A percentile compares a stretch with the other conserved stretches of the same genome.
These are phyloP conservation scores for Capillidium rhysosporum DNA, from an alignment of 371 early-diverging fungal species.

Conservation along the genomic window DNA sequence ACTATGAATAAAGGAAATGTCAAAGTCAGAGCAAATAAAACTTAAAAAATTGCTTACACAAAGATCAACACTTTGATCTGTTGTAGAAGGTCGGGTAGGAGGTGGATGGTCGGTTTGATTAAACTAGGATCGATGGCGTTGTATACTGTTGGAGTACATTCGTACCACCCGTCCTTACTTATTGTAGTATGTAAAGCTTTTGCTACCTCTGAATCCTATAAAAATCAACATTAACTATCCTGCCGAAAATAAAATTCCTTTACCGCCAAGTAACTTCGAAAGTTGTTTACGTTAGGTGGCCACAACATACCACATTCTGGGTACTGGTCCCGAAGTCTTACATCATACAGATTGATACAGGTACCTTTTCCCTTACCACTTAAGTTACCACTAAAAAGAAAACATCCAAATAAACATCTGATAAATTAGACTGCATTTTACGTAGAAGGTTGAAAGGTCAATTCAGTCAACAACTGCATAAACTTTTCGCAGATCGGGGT, in stretches of 20 bases:
- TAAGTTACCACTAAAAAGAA: neutral
- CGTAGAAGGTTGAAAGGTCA: neutral
- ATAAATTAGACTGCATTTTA: neutral
- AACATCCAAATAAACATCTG: neutral
- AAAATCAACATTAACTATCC: neutral
- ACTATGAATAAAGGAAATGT: neutral
- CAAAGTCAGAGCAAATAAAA: neutral
- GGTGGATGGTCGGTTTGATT: neutral
- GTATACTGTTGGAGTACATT: neutral
- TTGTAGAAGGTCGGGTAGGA: neutral
- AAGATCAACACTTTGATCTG: neutral
- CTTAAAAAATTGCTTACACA: neutral
- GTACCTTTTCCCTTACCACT: neutral
- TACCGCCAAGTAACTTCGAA: slow-evolving; percentile 2
- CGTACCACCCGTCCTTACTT: neutral
- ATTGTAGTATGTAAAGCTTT: neutral
- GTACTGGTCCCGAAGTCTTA: slow-evolving; percentile 35
- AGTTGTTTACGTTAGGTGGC: slow-evolving; percentile 26
- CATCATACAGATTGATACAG: slow-evolving; percentile 71
- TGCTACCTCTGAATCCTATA: neutral
- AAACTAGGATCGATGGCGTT: neutral
- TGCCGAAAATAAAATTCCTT: neutral
- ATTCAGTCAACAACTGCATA: slow-evolving; percentile 1
- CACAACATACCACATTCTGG: slow-evolving; percentile 51
- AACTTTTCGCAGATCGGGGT: neutral